Evolutionary conservation across 306 rosid genomes (phyloP), one percentile per base, ranked within the genome.

Genomic region (Cicer judaicum): DNA sequence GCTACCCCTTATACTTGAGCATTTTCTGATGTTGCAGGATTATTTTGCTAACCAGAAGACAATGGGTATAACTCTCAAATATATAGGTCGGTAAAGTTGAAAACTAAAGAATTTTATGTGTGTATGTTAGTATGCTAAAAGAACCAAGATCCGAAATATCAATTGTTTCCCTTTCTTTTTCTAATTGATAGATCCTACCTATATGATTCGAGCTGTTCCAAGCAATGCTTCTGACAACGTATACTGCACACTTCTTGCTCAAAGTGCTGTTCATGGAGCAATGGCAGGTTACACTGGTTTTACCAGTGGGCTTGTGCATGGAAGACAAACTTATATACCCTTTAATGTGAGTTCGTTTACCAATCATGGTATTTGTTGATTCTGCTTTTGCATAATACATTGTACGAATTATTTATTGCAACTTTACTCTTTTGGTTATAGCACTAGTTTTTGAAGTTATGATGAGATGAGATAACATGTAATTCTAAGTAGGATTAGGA

Each of bases 151-250:
- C 43, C 15, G 68, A 65, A 72, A 42, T 65, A 68, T 77, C 18
- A 64, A 74, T 15, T 36, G 10, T 50, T 72, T 15, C 19, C 14
- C 21, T 76, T 44, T 24, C 21, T 64, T 42, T 71, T 79, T 12
- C 68, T 41, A n/a, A 64, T 16, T 43, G 42, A 85, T 91, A 93
- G 98, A 93, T 87, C 98, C 98, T 29, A 93, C 98, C 1, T 93
- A 91, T 42, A 93, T 91, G 97, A 91, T 93, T 80, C 90, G 98
- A 82, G 98, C 98, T 14, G 82, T 93, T 73, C 98, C 97, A n/a
- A 88, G 98, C 79, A 93, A 88, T 62, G 97, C 96, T 63, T 91
- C 98, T 1, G 96, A 93, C 83, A 93, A 93, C 8, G 98, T 93
- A 55, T 93, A 91, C 76, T 87, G 92, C 89, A 93, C 97, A 11